Conservation (phyloP, 148 eudicot genomes). For the Bassia scoparia region DNA sequence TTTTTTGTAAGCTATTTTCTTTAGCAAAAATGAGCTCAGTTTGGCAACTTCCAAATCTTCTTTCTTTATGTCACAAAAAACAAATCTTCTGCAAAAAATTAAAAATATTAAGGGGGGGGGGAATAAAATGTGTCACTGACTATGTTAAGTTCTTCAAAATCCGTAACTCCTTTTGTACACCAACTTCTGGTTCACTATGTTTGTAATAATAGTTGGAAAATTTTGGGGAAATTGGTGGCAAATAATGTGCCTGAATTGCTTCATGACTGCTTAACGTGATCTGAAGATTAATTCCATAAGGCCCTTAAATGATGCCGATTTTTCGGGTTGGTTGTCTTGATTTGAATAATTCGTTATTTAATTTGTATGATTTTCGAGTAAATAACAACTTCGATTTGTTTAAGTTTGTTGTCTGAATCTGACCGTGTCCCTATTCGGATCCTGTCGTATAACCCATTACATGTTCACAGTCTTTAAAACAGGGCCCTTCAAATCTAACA, state of each 20-base stretch:
- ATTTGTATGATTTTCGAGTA: background rate
- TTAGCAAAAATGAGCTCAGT: slow-evolving; percentile 5
- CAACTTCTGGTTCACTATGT: background rate
- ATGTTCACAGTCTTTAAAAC: too few relatives aligned
- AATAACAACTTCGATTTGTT: background rate
- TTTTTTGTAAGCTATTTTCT: too few relatives aligned
- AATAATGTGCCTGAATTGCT: slow-evolving; percentile 62
- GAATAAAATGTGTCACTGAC: background rate
- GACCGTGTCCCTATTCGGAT: too few relatives aligned
- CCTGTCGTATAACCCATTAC: too few relatives aligned
- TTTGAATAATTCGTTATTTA: background rate
- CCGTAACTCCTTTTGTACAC: background rate
- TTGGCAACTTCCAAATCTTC: background rate
- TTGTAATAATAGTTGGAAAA: slow-evolving; percentile 35
- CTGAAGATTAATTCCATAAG: slow-evolving; percentile 49
- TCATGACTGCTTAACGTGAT: slow-evolving; percentile 39
- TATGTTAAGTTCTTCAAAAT: background rate
- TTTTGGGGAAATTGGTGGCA: slow-evolving; percentile 70
- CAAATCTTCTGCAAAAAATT: background rate
- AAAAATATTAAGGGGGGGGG: background rate
- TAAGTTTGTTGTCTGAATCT: too few relatives aligned
- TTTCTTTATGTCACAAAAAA: background rate
- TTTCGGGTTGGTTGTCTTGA: slow-evolving; percentile 55
- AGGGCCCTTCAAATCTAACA: too few relatives aligned
- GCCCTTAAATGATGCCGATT: slow-evolving; percentile 39